Conservation (phyloP, 2,329 filamentous ascomycete genomes). For the Geosmithia flava region DNA sequence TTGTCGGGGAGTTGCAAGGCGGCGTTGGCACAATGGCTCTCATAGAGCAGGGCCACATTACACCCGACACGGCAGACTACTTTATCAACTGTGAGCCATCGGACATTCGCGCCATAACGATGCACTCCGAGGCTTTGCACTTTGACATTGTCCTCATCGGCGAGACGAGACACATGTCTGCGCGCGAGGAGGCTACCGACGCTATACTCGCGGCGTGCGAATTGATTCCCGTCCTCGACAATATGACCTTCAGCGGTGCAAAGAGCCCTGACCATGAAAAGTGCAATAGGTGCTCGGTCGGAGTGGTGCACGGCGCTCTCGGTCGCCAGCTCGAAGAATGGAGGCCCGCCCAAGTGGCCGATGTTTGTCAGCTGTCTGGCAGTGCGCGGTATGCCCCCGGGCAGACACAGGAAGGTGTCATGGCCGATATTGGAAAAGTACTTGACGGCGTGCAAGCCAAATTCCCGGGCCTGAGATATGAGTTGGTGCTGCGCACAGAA, state of each 20-base stretch:
- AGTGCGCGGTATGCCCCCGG: constrained; percentile 13
- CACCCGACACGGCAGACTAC: constrained; percentile 6
- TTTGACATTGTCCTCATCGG: constrained; percentile 11
- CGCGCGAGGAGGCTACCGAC: constrained; percentile 12
- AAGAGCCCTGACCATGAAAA: constrained; percentile 9
- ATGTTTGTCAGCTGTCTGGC: constrained; percentile 10
- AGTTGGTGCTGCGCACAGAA: constrained; percentile 9
- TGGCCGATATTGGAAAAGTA: constrained; percentile 8
- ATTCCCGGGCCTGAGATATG: constrained; percentile 10
- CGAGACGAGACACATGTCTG: constrained; percentile 13
- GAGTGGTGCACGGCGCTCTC: constrained; percentile 12
- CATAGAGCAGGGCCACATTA: constrained; percentile 9
- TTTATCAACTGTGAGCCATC: constrained; percentile 15
- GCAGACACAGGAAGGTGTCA: constrained; percentile 11
- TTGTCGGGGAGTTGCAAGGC: constrained; percentile 14
- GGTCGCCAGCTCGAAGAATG: constrained; percentile 11
- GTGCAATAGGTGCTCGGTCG: constrained; percentile 13
- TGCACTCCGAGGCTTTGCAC: constrained; percentile 12
- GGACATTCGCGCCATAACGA: constrained; percentile 12
- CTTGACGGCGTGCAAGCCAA: constrained; percentile 5
- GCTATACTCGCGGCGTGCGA: constrained; percentile 12
- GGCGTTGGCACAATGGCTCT: constrained; percentile 12
- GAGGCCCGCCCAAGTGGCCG: constrained; percentile 11
- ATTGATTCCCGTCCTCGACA: constrained; percentile 9
- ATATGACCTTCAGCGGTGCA: constrained; percentile 9